Conservation (phyloP, 106 monocot genomes). For the Acorus gramineus region DNA sequence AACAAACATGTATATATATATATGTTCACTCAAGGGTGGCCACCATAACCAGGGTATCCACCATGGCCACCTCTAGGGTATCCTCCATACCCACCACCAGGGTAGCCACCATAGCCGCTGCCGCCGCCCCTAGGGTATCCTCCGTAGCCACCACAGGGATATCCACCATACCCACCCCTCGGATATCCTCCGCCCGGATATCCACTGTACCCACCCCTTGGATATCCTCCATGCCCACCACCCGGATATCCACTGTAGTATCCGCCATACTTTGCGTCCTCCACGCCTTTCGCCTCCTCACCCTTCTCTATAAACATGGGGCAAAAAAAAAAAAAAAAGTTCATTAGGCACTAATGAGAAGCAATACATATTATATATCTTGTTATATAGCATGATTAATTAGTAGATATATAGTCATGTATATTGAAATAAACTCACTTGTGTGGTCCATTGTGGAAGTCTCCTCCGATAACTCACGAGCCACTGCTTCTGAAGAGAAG, state of each 20-base stretch:
- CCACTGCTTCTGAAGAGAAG: slow-evolving; percentile 19
- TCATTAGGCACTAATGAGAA: background rate
- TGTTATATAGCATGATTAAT: slow-evolving; percentile 16
- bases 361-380: slow-evolving; percentile 9
- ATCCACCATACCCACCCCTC: slow-evolving; percentile 4
- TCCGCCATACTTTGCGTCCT: slow-evolving; percentile 6
- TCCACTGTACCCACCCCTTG: background rate
- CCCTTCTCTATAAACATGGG: too few species aligned
- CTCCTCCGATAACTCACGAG: slow-evolving; percentile 12
- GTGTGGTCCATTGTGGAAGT: background rate
- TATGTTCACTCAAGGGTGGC: background rate
- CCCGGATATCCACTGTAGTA: slow-evolving; percentile 6
- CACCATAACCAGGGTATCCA: too few species aligned
- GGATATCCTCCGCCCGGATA: slow-evolving; percentile 7
- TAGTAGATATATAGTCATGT: background rate
- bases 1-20: background rate
- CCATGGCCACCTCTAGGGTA: background rate
- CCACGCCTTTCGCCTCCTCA: background rate
- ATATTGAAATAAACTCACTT: slow-evolving; percentile 3
- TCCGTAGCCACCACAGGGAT: background rate
- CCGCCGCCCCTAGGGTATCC: slow-evolving; percentile 1
- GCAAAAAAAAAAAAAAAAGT: too few species aligned
- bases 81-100: slow-evolving; percentile 1
- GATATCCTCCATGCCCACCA: slow-evolving; percentile 7
- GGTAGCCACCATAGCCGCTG: background rate